phyloP scores from a whole-genome alignment of 139 green algal genomes.

The Chara braunii region DNA sequence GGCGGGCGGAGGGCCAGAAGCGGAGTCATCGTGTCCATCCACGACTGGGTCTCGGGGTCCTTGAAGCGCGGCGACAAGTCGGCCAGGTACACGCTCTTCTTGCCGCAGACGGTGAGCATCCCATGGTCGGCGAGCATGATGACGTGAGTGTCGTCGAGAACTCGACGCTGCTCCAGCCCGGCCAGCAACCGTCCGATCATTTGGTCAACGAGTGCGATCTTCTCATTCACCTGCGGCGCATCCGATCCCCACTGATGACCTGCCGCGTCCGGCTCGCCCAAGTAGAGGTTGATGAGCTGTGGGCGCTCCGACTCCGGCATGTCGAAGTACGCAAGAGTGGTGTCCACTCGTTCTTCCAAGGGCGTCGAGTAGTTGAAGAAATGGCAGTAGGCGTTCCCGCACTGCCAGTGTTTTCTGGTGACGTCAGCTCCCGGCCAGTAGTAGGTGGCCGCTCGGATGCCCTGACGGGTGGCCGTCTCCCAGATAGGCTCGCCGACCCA shows the following conservation, averaged over 20 bases:
- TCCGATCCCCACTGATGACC: constrained; percentile 7
- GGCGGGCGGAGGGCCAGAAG: constrained; percentile 24
- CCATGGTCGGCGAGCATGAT: constrained; percentile 37
- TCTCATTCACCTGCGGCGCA: not conserved
- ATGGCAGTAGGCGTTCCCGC: constrained; percentile 9
- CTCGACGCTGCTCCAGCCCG: constrained; percentile 15
- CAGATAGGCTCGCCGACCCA: constrained; percentile 43
- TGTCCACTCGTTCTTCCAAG: constrained; percentile 34
- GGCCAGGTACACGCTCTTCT: constrained; percentile 11
- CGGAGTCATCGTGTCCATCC: constrained; percentile 15
- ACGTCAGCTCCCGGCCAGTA: constrained; percentile 36
- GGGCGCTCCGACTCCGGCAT: constrained; percentile 3
- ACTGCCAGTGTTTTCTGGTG: constrained; percentile 14
- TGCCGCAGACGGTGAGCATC: constrained; percentile 17
- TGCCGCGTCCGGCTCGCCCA: constrained; percentile 20
- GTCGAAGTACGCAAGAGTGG: constrained; percentile 17
- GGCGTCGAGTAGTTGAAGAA: constrained; percentile 23
- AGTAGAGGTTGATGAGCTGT: constrained; percentile 23
- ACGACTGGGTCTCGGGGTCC: not conserved
- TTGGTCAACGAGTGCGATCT: constrained; percentile 2
- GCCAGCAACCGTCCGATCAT: constrained; percentile 15
- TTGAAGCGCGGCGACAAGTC: constrained; percentile 8
- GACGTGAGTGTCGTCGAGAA: constrained; percentile 14
- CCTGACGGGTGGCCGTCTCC: constrained; percentile 27
- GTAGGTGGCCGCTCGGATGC: constrained; percentile 15